Conservation (phyloP, 306 rosid genomes). For the Cicer yamashitae region DNA sequence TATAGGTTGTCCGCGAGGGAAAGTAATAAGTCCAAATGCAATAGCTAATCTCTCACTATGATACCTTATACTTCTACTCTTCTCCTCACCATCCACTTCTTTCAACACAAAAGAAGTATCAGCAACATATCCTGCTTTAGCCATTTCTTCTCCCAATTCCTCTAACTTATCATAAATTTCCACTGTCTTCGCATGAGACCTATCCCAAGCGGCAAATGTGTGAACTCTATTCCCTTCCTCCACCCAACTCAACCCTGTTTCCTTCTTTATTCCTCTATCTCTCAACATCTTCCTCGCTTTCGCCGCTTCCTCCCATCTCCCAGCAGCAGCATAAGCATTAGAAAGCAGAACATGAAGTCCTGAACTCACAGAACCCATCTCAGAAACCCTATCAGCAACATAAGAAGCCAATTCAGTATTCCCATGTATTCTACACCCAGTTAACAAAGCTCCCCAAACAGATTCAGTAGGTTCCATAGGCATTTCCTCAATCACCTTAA, state of each 20-base stretch:
- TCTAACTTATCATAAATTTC: conserved; percentile 81
- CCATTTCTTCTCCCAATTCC: conserved; percentile 78
- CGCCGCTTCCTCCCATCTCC: conserved; percentile 89
- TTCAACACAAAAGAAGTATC: conserved; percentile 83
- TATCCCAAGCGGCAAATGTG: conserved; percentile 77
- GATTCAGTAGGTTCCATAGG: conserved; percentile 81
- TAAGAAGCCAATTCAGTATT: conserved; percentile 73
- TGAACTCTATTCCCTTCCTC: conserved; percentile 86
- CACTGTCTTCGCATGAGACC: conserved; percentile 56
- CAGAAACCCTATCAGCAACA: conserved; percentile 73
- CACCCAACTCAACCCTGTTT: conserved; percentile 90
- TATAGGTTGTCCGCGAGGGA: conserved; percentile 72
- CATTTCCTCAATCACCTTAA: conserved; percentile 64
- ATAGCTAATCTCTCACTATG: conserved; percentile 92
- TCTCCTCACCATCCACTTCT: conserved; percentile 80
- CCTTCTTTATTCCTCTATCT: conserved; percentile 78
- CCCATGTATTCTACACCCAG: conserved; percentile 81
- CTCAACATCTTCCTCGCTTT: conserved; percentile 72
- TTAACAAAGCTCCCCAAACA: conserved; percentile 86
- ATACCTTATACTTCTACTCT: conserved; percentile 62
- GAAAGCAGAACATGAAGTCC: conserved; percentile 73
- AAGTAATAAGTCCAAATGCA: conserved; percentile 75
- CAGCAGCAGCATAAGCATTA: conserved; percentile 89
- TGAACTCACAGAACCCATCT: conserved; percentile 59
- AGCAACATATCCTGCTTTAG: conserved; percentile 80